phyloP scores from a whole-genome alignment of 129 eudicot genomes.

The Sambucus nigra region DNA sequence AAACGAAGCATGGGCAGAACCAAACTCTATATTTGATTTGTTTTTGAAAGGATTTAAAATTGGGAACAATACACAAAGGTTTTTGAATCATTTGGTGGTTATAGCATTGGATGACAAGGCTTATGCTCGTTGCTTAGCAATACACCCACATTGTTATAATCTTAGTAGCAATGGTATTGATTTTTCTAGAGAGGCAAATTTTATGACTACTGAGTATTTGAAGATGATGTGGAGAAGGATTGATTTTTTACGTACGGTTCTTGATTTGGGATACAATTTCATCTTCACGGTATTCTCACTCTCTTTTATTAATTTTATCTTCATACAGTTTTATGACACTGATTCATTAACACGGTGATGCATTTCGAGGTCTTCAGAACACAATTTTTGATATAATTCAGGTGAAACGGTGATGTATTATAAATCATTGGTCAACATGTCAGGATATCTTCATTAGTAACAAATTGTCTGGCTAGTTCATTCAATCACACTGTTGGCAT shows the following conservation, averaged over 20 bases:
- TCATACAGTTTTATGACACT: constrained; percentile 8
- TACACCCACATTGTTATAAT: constrained; percentile 43
- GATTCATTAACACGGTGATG: too few species aligned
- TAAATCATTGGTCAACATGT: too few species aligned
- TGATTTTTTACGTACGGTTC: constrained; percentile 46
- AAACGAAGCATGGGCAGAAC: constrained; percentile 49
- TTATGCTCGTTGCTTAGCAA: constrained; percentile 26
- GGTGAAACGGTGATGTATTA: too few species aligned
- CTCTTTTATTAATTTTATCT: neutral
- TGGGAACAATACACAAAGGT: constrained; percentile 31
- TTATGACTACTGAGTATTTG: constrained; percentile 49
- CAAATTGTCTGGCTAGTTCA: too few species aligned
- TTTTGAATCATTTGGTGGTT: constrained; percentile 45
- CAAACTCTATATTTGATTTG: constrained; percentile 46
- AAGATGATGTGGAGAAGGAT: constrained; percentile 61
- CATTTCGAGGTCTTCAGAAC: too few species aligned
- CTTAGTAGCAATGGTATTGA: constrained; percentile 36
- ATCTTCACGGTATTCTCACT: constrained; percentile 35
- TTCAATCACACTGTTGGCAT: too few species aligned
- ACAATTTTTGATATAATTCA: too few species aligned
- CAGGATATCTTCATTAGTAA: too few species aligned
- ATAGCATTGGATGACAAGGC: constrained; percentile 50
- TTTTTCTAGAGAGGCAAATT: constrained; percentile 42
- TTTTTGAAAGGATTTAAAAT: constrained; percentile 39
- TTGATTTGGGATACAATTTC: constrained; percentile 51